These are phyloP conservation scores for Phaeolepiota aurea DNA, from an alignment of 768 basidiomycete genomes.

Conservation along the genomic window DNA sequence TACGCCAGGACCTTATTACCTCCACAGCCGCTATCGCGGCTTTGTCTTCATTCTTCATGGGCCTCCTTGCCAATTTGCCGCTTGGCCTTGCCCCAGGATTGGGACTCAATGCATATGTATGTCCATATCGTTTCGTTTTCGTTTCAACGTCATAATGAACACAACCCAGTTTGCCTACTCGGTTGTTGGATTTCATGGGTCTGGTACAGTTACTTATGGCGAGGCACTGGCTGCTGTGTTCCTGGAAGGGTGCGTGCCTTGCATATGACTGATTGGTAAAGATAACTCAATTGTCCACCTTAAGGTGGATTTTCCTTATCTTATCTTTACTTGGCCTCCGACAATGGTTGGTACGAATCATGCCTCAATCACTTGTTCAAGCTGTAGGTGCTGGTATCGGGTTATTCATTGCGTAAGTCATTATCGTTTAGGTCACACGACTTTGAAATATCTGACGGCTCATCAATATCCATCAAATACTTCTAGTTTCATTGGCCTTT, in stretches of 20 bases:
- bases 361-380: conserved; percentile 81
- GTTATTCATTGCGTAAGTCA: conserved; percentile 71
- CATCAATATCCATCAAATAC: conserved; percentile 1
- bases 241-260: conserved; percentile 61
- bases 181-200: conserved; percentile 79
- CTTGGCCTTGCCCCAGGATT: conserved; percentile 85
- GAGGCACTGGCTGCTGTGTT: conserved; percentile 84
- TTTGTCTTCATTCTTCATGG: conserved; percentile 76
- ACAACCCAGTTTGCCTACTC: conserved; percentile 70
- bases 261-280: neutral
- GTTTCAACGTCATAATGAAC: neutral
- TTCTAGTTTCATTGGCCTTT: conserved; percentile 65
- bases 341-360: conserved; percentile 83
- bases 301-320: conserved; percentile 74
- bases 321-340: conserved; percentile 78
- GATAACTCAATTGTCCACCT: neutral
- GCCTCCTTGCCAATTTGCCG: conserved; percentile 77
- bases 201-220: conserved; percentile 60
- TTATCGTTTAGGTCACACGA: neutral
- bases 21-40: conserved; percentile 73
- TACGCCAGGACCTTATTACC: conserved; percentile 74
- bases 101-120: conserved; percentile 74
- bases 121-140: conserved; percentile 17
- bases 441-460: neutral
- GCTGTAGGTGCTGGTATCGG: conserved; percentile 86